Percentiles rank a stretch among this genome's conserved stretches.
Evolutionary conservation across 2,329 filamentous ascomycete genomes (phyloP).

Genomic region (Periconia macrospinosa): DNA sequence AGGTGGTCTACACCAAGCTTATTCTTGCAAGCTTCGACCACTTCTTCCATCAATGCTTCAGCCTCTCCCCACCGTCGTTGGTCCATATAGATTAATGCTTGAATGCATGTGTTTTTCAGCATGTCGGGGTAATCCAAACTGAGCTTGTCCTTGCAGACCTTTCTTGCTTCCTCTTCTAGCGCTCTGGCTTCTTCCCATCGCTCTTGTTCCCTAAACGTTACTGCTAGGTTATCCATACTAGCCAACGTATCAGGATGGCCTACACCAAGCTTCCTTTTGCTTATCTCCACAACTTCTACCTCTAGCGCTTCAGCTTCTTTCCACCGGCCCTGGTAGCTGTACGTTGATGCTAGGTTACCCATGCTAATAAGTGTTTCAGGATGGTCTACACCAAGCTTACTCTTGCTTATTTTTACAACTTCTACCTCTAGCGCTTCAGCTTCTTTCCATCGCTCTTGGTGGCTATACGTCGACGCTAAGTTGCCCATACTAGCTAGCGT

Average conservation of each 20-base stretch:
- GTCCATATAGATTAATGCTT: conserved; percentile 1
- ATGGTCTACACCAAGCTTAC: conserved; percentile 1
- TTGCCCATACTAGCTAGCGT: not conserved
- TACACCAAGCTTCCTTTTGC: no score
- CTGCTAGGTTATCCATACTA: no score
- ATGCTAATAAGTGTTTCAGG: no score
- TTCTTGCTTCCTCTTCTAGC: no score
- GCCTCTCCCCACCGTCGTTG: not conserved
- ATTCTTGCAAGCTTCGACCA: conserved; percentile 2
- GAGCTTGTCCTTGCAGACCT: not conserved
- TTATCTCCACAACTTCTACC: no score
- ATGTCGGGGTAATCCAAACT: not conserved
- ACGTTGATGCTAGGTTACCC: no score
- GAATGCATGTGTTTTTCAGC: conserved; percentile 1
- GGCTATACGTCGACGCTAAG: not conserved
- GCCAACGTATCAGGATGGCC: no score
- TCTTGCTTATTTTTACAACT: conserved; percentile 1
- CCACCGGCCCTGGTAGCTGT: no score
- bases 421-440: not conserved
- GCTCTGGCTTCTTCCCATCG: no score
- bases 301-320: no score
- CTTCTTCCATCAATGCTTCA: not conserved
- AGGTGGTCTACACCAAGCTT: conserved; percentile 1
- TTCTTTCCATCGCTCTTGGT: no score
- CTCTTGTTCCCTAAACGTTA: no score